Conservation (phyloP, 176 grass and related monocot genomes). For the Oryza glaberrima region DNA sequence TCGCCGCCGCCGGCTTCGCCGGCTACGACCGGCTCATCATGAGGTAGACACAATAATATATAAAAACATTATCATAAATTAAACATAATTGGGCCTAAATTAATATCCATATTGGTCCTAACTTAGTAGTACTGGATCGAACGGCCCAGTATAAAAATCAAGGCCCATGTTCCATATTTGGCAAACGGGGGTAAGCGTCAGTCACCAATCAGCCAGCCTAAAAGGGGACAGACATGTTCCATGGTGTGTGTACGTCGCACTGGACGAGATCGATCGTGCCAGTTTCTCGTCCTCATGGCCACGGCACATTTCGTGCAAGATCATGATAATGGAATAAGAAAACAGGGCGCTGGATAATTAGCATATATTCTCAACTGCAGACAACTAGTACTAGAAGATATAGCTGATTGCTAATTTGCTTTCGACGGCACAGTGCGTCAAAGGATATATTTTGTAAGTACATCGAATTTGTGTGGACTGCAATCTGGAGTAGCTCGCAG, state of each 20-base stretch:
- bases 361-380: not conserved
- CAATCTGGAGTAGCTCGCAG: not conserved
- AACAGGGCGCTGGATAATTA: not conserved
- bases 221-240: not conserved
- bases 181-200: too few species aligned
- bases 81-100: not conserved
- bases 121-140: not conserved
- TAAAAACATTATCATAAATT: too few species aligned
- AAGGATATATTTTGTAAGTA: not conserved
- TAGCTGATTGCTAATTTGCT: not conserved
- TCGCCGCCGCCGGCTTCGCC: conserved; percentile 56
- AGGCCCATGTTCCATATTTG: not conserved
- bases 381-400: not conserved
- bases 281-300: not conserved
- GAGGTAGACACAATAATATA: conserved; percentile 47
- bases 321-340: not conserved
- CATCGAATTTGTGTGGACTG: not conserved
- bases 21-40: conserved; percentile 74
- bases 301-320: not conserved
- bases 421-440: not conserved
- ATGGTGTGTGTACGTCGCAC: not conserved
- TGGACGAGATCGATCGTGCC: not conserved
- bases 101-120: not conserved
- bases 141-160: not conserved
- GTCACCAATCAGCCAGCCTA: not conserved